These are phyloP conservation scores for Aspergillus sclerotioniger DNA, from an alignment of 495 filamentous ascomycete genomes.

Conservation along the genomic window DNA sequence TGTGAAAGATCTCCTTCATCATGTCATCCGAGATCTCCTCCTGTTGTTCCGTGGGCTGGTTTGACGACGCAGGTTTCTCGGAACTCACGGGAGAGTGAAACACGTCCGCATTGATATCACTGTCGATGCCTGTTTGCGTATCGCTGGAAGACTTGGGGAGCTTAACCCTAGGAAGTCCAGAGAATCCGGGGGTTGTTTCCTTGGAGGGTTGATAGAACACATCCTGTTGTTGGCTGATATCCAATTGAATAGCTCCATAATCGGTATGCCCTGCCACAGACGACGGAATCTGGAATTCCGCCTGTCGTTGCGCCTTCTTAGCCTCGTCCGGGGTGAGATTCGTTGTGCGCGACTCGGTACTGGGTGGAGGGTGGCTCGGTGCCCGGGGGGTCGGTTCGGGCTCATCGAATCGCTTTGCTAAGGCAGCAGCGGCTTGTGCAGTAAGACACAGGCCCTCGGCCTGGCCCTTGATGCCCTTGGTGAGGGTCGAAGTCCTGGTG, in stretches of 20 bases:
- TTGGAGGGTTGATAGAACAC: conserved; percentile 55
- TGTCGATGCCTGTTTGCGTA: conserved; percentile 36
- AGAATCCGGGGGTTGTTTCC: conserved; percentile 44
- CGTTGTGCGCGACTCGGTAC: conserved; percentile 9
- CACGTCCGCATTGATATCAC: conserved; percentile 56
- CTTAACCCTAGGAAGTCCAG: conserved; percentile 57
- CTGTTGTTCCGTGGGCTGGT: conserved; percentile 19
- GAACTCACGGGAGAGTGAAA: conserved; percentile 44
- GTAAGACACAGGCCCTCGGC: conserved; percentile 63
- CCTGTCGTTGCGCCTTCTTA: conserved; percentile 47
- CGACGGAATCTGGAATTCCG: conserved; percentile 58
- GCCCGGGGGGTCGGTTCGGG: conserved; percentile 17
- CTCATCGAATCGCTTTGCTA: conserved; percentile 58
- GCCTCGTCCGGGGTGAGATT: conserved; percentile 35
- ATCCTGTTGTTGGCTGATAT: conserved; percentile 53
- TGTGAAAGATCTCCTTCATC: conserved; percentile 61
- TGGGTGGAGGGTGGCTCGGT: background rate
- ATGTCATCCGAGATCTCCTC: conserved; percentile 54
- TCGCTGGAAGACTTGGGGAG: conserved; percentile 54
- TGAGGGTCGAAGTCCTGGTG: conserved; percentile 71
- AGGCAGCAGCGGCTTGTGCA: conserved; percentile 58
- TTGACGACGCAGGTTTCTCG: conserved; percentile 9
- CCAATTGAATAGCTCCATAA: conserved; percentile 21
- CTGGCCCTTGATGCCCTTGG: conserved; percentile 62
- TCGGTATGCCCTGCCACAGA: conserved; percentile 28